Conservation (phyloP, 2,329 filamentous ascomycete genomes). For the Epichloe sibirici region DNA sequence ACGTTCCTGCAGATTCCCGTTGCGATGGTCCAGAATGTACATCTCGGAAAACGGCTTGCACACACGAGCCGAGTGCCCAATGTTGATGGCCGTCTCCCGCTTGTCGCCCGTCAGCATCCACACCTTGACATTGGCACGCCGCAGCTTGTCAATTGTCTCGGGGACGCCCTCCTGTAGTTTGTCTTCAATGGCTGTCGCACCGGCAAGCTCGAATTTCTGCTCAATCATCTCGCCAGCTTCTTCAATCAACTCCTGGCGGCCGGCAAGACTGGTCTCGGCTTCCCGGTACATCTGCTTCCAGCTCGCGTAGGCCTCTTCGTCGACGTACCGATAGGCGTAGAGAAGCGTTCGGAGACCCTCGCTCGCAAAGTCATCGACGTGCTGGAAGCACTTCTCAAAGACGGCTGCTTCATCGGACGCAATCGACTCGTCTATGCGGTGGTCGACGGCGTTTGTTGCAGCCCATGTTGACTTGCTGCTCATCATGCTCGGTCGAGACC, state of each 20-base stretch:
- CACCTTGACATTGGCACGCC: constrained; percentile 80
- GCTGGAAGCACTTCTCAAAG: constrained; percentile 78
- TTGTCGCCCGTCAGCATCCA: constrained; percentile 98
- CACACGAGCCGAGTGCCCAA: constrained; percentile 75
- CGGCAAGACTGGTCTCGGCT: constrained; percentile 69
- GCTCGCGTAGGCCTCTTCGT: constrained; percentile 57
- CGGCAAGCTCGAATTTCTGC: constrained; percentile 66
- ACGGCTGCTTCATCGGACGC: constrained; percentile 51
- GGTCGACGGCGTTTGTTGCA: constrained; percentile 30
- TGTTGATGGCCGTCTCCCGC: constrained; percentile 84
- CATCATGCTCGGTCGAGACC: constrained; percentile 13
- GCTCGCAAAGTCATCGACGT: constrained; percentile 78
- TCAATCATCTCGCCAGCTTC: constrained; percentile 72
- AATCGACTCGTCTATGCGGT: constrained; percentile 46
- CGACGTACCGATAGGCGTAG: constrained; percentile 68
- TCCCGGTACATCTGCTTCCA: constrained; percentile 74
- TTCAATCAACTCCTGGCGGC: constrained; percentile 71
- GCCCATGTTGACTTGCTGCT: constrained; percentile 4
- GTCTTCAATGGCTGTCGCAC: constrained; percentile 87
- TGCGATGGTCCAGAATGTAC: constrained; percentile 58
- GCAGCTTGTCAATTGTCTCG: constrained; percentile 81
- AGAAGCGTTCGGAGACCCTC: constrained; percentile 79
- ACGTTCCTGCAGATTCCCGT: constrained; percentile 52
- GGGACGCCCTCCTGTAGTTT: constrained; percentile 84
- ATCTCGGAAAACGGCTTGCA: constrained; percentile 61